Percentiles rank a stretch among this genome's conserved stretches.
Conservation (phyloP, 345 rosid species). For the Pugionium dolabratum region DNA sequence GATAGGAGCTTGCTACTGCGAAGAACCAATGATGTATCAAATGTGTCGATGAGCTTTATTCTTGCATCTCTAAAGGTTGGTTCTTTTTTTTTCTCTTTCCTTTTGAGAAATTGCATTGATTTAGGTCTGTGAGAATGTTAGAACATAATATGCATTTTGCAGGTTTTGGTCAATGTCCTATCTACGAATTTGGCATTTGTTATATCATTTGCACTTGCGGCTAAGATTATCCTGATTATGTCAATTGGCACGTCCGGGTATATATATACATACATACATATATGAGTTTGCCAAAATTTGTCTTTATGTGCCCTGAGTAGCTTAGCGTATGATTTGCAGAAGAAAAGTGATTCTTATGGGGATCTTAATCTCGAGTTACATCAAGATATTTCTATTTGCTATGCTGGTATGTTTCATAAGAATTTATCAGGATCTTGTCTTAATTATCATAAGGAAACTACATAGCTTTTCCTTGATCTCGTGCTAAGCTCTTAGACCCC, state of each 20-base stretch:
- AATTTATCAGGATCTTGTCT: background rate
- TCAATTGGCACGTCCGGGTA: slow-evolving; percentile 52
- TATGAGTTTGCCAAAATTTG: background rate
- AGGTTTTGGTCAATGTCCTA: slow-evolving; percentile 62
- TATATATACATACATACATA: background rate
- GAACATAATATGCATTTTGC: slow-evolving; percentile 7
- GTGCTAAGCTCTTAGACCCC: background rate
- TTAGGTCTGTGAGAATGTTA: slow-evolving; percentile 12
- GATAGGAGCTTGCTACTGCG: slow-evolving; percentile 59
- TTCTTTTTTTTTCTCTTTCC: background rate
- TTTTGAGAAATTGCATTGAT: background rate
- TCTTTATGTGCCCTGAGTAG: slow-evolving; percentile 10
- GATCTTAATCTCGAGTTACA: slow-evolving; percentile 70
- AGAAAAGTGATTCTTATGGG: slow-evolving; percentile 53
- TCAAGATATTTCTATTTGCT: slow-evolving; percentile 67
- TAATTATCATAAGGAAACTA: background rate
- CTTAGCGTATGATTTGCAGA: slow-evolving; percentile 24
- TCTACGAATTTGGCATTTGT: slow-evolving; percentile 63
- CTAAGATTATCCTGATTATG: slow-evolving; percentile 29
- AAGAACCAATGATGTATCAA: slow-evolving; percentile 44
- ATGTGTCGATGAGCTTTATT: slow-evolving; percentile 43
- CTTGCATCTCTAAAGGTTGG: slow-evolving; percentile 29
- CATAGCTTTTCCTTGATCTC: background rate
- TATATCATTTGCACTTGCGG: slow-evolving; percentile 46
- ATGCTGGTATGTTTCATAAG: slow-evolving; percentile 54